Evolutionary conservation across 164 flowering plant species (phyloP).

Genomic region (Buxus sempervirens): DNA sequence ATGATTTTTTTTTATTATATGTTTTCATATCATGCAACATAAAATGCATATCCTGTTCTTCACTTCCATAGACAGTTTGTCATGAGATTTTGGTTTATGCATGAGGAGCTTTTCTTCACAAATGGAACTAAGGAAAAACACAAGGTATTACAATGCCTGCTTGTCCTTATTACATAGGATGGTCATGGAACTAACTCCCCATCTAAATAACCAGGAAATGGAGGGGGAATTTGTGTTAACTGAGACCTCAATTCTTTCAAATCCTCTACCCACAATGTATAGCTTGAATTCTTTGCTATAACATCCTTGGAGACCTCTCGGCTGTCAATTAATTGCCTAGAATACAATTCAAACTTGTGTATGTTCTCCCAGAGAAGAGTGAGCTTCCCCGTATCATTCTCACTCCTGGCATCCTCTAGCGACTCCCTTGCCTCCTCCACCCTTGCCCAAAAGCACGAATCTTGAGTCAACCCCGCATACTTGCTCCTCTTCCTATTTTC

Average conservation of each 20-base stretch:
- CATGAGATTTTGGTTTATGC: too few relatives aligned
- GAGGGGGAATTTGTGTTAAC: conserved; percentile 19
- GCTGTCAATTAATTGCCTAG: conserved; percentile 39
- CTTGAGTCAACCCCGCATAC: conserved; percentile 69
- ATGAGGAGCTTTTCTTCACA: too few relatives aligned
- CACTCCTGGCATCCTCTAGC: conserved; percentile 29
- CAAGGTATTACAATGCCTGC: background rate
- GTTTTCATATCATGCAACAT: too few relatives aligned
- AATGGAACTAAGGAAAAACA: background rate
- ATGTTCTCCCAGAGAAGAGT: conserved; percentile 36
- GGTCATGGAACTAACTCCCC: conserved; percentile 19
- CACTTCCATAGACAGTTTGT: too few relatives aligned
- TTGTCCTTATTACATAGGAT: background rate
- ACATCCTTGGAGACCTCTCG: conserved; percentile 79
- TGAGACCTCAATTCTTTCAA: conserved; percentile 31
- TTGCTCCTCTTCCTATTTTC: conserved; percentile 37
- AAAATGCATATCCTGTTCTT: too few relatives aligned
- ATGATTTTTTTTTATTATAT: too few relatives aligned
- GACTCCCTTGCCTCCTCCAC: conserved; percentile 73
- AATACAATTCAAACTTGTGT: conserved; percentile 44
- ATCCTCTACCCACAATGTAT: conserved; percentile 43
- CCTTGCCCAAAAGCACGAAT: conserved; percentile 81
- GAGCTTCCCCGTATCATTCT: conserved; percentile 24
- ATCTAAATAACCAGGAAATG: conserved; percentile 16
- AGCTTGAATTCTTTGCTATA: conserved; percentile 62